phyloP scores from a whole-genome alignment of 768 basidiomycete genomes.

The Galerina sulciceps region DNA sequence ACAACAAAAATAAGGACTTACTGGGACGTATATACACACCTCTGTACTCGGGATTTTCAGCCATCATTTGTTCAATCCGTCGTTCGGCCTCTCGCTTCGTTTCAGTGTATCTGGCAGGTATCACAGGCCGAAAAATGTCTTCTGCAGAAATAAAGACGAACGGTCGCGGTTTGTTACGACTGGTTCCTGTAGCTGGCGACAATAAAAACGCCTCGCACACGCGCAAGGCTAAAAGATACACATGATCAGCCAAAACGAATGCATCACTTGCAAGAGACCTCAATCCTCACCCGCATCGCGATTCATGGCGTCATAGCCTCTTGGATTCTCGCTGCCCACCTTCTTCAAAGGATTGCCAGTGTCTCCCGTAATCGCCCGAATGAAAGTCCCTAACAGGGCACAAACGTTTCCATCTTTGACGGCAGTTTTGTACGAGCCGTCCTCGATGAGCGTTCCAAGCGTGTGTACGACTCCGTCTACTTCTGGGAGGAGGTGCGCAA shows the following conservation, averaged over 20 bases:
- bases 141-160: conserved; percentile 97
- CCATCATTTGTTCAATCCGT: conserved; percentile 60
- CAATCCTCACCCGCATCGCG: conserved; percentile 79
- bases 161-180: conserved; percentile 48
- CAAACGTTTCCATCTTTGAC: conserved; percentile 62
- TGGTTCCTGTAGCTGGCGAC: conserved; percentile 36
- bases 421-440: conserved; percentile 77
- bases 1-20: conserved; percentile 42
- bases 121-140: conserved; percentile 86
- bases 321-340: conserved; percentile 30
- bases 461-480: conserved; percentile 90
- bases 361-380: conserved; percentile 35
- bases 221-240: conserved; percentile 54
- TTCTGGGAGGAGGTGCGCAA: conserved; percentile 66
- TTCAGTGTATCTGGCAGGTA: conserved; percentile 86
- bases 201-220: conserved; percentile 79
- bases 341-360: conserved; percentile 63
- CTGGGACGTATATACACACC: conserved; percentile 90
- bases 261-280: background rate
- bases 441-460: conserved; percentile 87
- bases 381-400: conserved; percentile 52
- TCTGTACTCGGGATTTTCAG: conserved; percentile 49
- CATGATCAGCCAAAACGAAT: conserved; percentile 2
- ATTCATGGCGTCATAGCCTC: conserved; percentile 82
- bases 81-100: conserved; percentile 93